Conservation (phyloP, 768 basidiomycete genomes). For the Collybia nuda region DNA sequence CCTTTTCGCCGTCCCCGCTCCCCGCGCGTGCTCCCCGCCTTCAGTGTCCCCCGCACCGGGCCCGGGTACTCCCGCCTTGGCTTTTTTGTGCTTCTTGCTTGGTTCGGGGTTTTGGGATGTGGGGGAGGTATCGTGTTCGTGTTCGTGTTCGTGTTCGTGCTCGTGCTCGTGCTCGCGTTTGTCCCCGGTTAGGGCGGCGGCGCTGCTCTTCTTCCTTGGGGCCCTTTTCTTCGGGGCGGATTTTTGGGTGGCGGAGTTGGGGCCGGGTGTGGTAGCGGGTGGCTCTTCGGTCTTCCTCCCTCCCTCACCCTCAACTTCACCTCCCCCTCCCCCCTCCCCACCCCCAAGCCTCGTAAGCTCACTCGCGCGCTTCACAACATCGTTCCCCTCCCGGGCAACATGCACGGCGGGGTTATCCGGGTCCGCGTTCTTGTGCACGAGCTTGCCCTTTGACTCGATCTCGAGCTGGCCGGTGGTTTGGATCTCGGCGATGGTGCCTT, state of each 20-base stretch:
- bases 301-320: too few species aligned
- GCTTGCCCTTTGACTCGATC: slow-evolving; percentile 24
- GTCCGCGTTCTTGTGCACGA: slow-evolving; percentile 25
- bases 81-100: slow-evolving; percentile 23
- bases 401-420: slow-evolving; percentile 26
- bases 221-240: slow-evolving; percentile 15
- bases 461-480: slow-evolving; percentile 22
- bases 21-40: background rate
- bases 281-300: too few species aligned
- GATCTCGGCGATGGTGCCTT: slow-evolving; percentile 23
- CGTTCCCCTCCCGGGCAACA: slow-evolving; percentile 21
- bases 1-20: slow-evolving; percentile 11
- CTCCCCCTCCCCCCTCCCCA: too few species aligned
- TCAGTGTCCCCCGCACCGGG: slow-evolving; percentile 7
- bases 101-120: too few species aligned
- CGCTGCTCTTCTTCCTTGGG: slow-evolving; percentile 8
- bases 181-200: slow-evolving; percentile 7
- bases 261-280: too few species aligned
- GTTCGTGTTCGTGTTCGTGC: slow-evolving; percentile 15
- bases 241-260: too few species aligned
- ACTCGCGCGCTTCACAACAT: slow-evolving; percentile 27
- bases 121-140: too few species aligned
- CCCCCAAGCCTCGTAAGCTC: slow-evolving; percentile 19
- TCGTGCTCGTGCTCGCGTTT: slow-evolving; percentile 12
- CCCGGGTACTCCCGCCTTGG: slow-evolving; percentile 4